Evolutionary conservation across 2,329 filamentous ascomycete species (phyloP).

Genomic region (Cladosporium halotolerans): DNA sequence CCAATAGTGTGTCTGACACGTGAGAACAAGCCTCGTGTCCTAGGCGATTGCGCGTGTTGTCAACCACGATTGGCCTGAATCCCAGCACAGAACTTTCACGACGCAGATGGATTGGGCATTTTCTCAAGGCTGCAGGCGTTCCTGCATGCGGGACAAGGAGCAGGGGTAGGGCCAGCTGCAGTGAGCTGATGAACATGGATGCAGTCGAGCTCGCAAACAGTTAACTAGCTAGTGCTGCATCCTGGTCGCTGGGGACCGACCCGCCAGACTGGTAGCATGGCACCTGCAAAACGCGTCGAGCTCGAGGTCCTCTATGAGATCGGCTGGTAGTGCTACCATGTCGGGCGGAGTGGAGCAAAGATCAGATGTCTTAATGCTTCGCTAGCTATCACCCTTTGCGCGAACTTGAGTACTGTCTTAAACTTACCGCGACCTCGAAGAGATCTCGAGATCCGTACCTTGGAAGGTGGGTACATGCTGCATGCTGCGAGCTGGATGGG

Average conservation of each 20-base stretch:
- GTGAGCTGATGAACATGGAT: neutral
- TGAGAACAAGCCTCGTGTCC: too few species aligned
- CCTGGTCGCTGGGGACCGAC: slow-evolving; percentile 5
- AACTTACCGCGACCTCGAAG: slow-evolving; percentile 5
- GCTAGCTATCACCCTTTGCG: slow-evolving; percentile 1
- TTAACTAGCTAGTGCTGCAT: neutral
- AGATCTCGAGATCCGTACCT: neutral
- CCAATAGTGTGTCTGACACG: too few species aligned
- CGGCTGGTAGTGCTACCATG: neutral
- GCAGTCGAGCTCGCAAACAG: neutral
- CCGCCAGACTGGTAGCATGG: neutral
- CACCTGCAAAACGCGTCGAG: neutral
- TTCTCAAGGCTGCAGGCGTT: slow-evolving; percentile 4
- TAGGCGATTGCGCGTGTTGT: neutral
- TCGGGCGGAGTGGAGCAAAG: neutral
- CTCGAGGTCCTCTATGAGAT: neutral
- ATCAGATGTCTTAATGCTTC: neutral
- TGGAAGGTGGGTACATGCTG: neutral
- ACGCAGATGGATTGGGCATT: slow-evolving; percentile 6
- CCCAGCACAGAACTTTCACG: neutral
- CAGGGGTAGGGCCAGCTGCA: neutral
- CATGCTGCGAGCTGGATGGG: neutral
- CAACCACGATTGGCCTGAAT: neutral
- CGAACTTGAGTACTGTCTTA: slow-evolving; percentile 5
- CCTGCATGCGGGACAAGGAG: neutral